These are phyloP conservation scores for Roridomyces roridus DNA, from an alignment of 768 basidiomycete species.

Conservation along the genomic window DNA sequence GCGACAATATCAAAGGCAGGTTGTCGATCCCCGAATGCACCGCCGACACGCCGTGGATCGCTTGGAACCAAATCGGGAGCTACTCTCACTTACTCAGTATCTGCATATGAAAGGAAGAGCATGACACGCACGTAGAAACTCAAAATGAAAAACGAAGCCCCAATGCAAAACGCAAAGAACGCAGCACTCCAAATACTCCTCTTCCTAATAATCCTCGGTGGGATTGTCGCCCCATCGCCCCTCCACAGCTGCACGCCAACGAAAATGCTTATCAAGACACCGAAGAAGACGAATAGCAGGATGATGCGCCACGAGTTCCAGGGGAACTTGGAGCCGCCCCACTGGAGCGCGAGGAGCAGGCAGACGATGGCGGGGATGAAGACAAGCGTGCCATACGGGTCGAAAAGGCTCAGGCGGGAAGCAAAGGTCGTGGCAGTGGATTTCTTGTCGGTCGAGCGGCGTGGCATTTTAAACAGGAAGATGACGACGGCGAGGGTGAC, in stretches of 20 bases:
- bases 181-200: neutral
- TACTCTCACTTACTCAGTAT: too few species aligned
- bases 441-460: neutral
- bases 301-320: slow-evolving; percentile 37
- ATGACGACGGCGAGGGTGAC: slow-evolving; percentile 11
- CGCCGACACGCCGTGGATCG: slow-evolving; percentile 41
- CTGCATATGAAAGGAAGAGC: neutral
- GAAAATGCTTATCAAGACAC: slow-evolving; percentile 13
- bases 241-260: neutral
- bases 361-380: slow-evolving; percentile 16
- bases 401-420: slow-evolving; percentile 13
- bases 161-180: neutral
- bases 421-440: neutral
- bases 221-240: neutral
- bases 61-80: slow-evolving; percentile 34
- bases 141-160: neutral
- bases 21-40: slow-evolving; percentile 35
- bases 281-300: neutral
- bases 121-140: neutral
- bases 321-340: slow-evolving; percentile 48
- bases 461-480: slow-evolving; percentile 22
- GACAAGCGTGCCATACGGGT: slow-evolving; percentile 15
- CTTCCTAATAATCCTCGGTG: neutral
- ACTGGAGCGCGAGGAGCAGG: slow-evolving; percentile 43
- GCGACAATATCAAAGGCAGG: slow-evolving; percentile 40